A percentile compares a stretch with the other conserved stretches of the same genome.
phyloP scores from a whole-genome alignment of 176 grass and related monocot species.

The Rhynchospora tenuis region DNA sequence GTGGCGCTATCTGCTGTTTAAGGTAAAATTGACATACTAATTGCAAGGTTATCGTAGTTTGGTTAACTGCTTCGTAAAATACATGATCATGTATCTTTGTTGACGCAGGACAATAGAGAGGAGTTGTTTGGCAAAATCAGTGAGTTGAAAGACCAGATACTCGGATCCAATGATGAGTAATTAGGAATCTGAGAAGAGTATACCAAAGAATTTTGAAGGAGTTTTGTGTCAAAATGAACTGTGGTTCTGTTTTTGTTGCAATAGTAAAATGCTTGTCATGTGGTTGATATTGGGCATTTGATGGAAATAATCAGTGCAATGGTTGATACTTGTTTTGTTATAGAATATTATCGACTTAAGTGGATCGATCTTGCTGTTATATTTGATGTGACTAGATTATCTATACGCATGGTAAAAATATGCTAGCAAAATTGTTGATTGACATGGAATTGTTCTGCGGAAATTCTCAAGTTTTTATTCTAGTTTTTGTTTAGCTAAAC shows the following conservation, averaged over 20 bases:
- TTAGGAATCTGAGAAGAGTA: neutral
- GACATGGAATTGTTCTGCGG: neutral
- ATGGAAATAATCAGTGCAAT: neutral
- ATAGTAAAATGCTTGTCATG: neutral
- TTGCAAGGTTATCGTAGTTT: neutral
- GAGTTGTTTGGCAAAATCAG: slow-evolving; percentile 45
- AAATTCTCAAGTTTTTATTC: neutral
- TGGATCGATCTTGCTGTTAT: neutral
- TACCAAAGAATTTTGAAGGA: neutral
- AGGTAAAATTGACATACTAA: slow-evolving; percentile 20
- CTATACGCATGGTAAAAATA: neutral
- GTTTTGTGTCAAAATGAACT: neutral
- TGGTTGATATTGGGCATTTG: slow-evolving; percentile 1
- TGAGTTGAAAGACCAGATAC: slow-evolving; percentile 40
- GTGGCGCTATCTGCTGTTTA: slow-evolving; percentile 48
- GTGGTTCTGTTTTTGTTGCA: neutral
- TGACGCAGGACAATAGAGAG: slow-evolving; percentile 52
- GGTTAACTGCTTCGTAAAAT: neutral
- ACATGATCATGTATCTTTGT: neutral
- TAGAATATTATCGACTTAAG: neutral
- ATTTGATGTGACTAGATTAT: neutral
- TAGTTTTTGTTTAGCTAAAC: neutral
- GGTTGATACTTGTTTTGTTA: neutral
- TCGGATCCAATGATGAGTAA: slow-evolving; percentile 35
- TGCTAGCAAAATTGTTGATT: neutral